Evolutionary conservation across 305 asterid species (phyloP), one percentile per base, ranked within the genome.

Genomic region (Rubia peregrina): DNA sequence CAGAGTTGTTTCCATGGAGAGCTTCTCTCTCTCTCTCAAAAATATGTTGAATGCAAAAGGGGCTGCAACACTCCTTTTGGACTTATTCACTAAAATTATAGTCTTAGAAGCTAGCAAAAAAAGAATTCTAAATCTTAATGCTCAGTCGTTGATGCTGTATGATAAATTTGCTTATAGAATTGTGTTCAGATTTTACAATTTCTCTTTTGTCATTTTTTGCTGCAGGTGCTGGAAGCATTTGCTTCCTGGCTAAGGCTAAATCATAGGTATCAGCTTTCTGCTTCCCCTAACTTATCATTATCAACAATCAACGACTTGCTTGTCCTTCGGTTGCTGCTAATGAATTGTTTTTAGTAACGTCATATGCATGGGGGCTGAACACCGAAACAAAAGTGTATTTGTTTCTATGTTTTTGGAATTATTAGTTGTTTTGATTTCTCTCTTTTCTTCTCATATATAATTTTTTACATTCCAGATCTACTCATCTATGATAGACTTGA

Each of bases 211-310:
- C 43, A 21, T 61, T 65, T 72, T 78, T 73, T 69, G 65, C 71
- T 64, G 74, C 96, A 94, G 99, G 97, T 87, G 73, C 95, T 94
- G 33, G 99, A 94, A 82, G 99, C 93, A 53, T 94, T 94, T 88
- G 89, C 98, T 82, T 94, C 99, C 80, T 94, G 99, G 99, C 84
- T 94, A 72, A 93, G 98, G 74, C 86, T 91, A 76, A 86, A 95
- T 80, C 99, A 89, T 76, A 88, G 98, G 99, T 94, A 87, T 66
- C 75, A n/a, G 65, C 63, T 74, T 73, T 73, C 73, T 69, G 73
- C 70, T 17, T 17, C 22, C 24, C 53, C 10, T 4, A 43, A 62
- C 22, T 59, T 43, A n/a, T n/a, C n/a, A n/a, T 24, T 24, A 24
- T 43, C 41, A 56, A 59, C 61, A 11, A 16, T 68, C 21, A 40